Conservation (phyloP, 208 protist genomes). For the Perkinsela sp. region DNA sequence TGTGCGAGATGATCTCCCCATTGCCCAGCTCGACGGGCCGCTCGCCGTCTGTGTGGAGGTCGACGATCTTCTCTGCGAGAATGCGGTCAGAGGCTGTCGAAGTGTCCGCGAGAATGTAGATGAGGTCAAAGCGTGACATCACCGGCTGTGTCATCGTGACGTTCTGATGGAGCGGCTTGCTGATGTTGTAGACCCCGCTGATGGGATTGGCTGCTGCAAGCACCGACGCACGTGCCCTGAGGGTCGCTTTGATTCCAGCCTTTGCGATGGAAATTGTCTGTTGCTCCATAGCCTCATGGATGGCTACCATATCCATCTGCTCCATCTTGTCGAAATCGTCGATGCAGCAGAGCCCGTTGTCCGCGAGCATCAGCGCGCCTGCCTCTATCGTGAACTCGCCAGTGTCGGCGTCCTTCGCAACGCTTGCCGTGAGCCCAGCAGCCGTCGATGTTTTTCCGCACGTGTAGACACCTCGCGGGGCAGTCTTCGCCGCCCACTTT, state of each 20-base stretch:
- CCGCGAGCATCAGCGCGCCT: slow-evolving; percentile 97
- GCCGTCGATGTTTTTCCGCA: slow-evolving; percentile 85
- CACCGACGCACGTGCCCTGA: slow-evolving; percentile 94
- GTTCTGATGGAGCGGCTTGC: slow-evolving; percentile 69
- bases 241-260: slow-evolving; percentile 84
- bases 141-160: slow-evolving; percentile 81
- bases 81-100: slow-evolving; percentile 75
- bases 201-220: slow-evolving; percentile 94
- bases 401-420: slow-evolving; percentile 88
- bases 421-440: slow-evolving; percentile 84
- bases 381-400: slow-evolving; percentile 97
- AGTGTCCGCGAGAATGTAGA: slow-evolving; percentile 94
- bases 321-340: slow-evolving; percentile 99
- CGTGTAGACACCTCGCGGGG: slow-evolving; percentile 87
- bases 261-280: slow-evolving; percentile 99
- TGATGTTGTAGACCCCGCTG: slow-evolving; percentile 74
- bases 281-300: slow-evolving; percentile 99
- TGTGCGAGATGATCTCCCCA: slow-evolving; percentile 17
- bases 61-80: slow-evolving; percentile 87
- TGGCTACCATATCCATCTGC: slow-evolving; percentile 90
- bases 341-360: slow-evolving; percentile 98
- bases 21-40: slow-evolving; percentile 15
- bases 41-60: slow-evolving; percentile 58
- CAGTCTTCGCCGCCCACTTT: slow-evolving; percentile 78
- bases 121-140: slow-evolving; percentile 98